Conservation (phyloP, 768 basidiomycete species). For the Phylloporus scabripes region DNA sequence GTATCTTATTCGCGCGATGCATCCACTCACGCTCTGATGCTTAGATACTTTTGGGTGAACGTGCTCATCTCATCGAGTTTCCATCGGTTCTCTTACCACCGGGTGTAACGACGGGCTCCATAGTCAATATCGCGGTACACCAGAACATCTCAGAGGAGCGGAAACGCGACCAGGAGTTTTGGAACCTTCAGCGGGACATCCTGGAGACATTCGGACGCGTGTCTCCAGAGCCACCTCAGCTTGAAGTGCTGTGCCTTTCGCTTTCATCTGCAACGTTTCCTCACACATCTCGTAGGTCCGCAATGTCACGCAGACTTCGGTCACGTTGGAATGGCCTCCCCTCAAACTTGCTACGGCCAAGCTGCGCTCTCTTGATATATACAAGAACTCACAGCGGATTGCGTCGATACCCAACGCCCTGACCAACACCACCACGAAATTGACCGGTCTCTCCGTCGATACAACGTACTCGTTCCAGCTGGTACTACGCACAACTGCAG, state of each 20-base stretch:
- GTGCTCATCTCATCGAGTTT: slow-evolving; percentile 96
- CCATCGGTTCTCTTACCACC: slow-evolving; percentile 93
- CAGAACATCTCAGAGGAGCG: slow-evolving; percentile 84
- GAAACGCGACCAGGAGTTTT: slow-evolving; percentile 76
- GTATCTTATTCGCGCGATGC: not conserved
- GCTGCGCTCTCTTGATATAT: slow-evolving; percentile 86
- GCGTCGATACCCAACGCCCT: slow-evolving; percentile 79
- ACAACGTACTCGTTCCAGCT: slow-evolving; percentile 94
- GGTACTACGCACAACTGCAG: slow-evolving; percentile 86
- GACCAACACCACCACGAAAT: slow-evolving; percentile 82
- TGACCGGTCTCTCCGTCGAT: slow-evolving; percentile 75
- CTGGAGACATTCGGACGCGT: slow-evolving; percentile 63
- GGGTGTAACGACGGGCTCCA: slow-evolving; percentile 88
- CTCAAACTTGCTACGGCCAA: slow-evolving; percentile 82
- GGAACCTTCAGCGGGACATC: slow-evolving; percentile 78
- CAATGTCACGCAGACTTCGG: slow-evolving; percentile 94
- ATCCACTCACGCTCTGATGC: slow-evolving; percentile 1
- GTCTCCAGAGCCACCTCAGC: slow-evolving; percentile 65
- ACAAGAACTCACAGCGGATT: slow-evolving; percentile 84
- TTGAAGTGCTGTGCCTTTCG: slow-evolving; percentile 48
- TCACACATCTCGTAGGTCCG: slow-evolving; percentile 50
- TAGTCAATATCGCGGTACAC: slow-evolving; percentile 94
- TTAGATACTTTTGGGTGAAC: slow-evolving; percentile 87
- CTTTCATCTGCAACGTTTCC: not conserved
- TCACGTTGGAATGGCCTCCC: slow-evolving; percentile 92